Percentiles rank a stretch among this genome's conserved stretches.
Evolutionary conservation across 139 green algal genomes (phyloP).

Genomic region (Chlorella sp.): DNA sequence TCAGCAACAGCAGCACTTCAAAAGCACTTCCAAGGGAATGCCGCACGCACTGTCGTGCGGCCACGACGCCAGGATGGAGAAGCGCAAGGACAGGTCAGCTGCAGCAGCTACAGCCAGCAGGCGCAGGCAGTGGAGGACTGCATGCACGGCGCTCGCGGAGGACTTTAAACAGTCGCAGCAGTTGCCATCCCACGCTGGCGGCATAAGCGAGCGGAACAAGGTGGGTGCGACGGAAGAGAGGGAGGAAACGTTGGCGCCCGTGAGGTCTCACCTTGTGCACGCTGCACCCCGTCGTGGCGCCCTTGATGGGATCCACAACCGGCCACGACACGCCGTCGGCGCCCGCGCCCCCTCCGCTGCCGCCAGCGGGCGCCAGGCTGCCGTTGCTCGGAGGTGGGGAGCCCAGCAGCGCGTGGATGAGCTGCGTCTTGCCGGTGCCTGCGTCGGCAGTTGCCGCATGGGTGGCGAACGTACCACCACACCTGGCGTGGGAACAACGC

Average conservation of each 20-base stretch:
- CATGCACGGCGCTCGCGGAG: too few species aligned
- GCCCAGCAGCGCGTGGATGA: constrained; percentile 36
- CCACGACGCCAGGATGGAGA: neutral
- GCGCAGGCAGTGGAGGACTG: too few species aligned
- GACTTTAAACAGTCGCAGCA: too few species aligned
- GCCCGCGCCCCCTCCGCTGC: neutral
- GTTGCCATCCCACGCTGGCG: too few species aligned
- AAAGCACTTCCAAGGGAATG: constrained; percentile 28
- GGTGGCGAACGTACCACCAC: too few species aligned
- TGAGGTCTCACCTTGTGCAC: constrained; percentile 14
- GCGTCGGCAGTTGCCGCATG: too few species aligned
- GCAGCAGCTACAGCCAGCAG: too few species aligned
- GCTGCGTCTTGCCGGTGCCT: constrained; percentile 50
- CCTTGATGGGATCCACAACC: constrained; percentile 36
- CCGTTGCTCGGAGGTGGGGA: neutral
- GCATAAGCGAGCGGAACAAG: too few species aligned
- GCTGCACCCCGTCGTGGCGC: constrained; percentile 21
- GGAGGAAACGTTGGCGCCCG: too few species aligned
- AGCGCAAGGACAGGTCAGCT: neutral
- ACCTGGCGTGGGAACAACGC: too few species aligned
- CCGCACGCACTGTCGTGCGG: constrained; percentile 13
- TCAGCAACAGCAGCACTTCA: too few species aligned
- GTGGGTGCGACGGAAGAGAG: too few species aligned
- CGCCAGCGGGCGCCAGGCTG: neutral
- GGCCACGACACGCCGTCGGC: neutral